Evolutionary conservation across 2,329 filamentous ascomycete genomes (phyloP), one percentile per base, ranked within the genome.

Genomic region (Pyrenochaeta sp.): DNA sequence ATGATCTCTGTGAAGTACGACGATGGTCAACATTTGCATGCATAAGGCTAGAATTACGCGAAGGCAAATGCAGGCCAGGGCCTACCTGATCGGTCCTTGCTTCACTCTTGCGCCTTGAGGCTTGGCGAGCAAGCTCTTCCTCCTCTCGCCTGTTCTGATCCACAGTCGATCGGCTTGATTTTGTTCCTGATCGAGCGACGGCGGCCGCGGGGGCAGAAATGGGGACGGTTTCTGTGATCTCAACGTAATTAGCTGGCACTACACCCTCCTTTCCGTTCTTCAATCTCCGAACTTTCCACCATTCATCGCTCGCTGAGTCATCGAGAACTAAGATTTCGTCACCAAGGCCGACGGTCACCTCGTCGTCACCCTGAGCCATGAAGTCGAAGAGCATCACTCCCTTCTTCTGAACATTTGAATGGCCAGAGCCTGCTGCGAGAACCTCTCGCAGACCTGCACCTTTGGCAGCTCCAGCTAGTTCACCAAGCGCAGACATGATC

Each of bases 181-280:
- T 82, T 32, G 86, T 61, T 6, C 84, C 84, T 8, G 78, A 75
- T 26, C 79, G 75, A 29, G 75, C 76, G 19, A 63, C 40, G 13
- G 74, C 61, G 18, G 78, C 71, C 23, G 80, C 74, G 4, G 80
- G 73, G 22, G 74, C 63, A 13, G 78, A 72, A 18, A 81, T 72
- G 7, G 81, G 69, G 17, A 86, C 71, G 9, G 82, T 81, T 41
- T 90, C 90, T 15, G 85, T 92, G 38, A 96, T 78, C 70, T 99
- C 93, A 59, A 99, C 87, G 65, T 97, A 99, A 72, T 90, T 96
- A 77, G 91, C 94, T 10, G 94, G 94, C 7, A 99, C 92, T 18
- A 99, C 94, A 26, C 94, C 94, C 74, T 96, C 90, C 67, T 91
- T 94, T 58, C 90, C 90, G 67, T 91, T 97, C 75, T 91, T 95